Base-by-base conservation (phyloP, 768 basidiomycete species). In the Phylloporus arenicola region DNA sequence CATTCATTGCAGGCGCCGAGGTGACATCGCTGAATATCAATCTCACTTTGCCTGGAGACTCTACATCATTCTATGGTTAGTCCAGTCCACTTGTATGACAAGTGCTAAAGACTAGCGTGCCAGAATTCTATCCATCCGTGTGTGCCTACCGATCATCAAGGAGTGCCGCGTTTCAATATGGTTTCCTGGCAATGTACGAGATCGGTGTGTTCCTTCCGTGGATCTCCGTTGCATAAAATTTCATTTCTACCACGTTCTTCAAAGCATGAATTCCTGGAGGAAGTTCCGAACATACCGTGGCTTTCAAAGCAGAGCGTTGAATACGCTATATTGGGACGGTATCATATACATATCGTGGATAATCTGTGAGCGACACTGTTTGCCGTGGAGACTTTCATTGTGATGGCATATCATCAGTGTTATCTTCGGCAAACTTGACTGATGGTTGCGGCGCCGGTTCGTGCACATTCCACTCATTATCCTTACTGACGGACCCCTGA, bases 321-420 rank as follows among this genome's bases (percentile, higher is more conserved):
- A 47, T 34, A 65, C 58, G 9, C 37, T 64, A 2, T 64, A 64
- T 38, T 58, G 60, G 64, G 64, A 61, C 3, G 64, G 63, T 8
- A 63, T 65, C 35, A 17, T 53, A 45, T 64, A 65, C 16, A 64
- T 64, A 61, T 50, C 45, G 41, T 52, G 58, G 37, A 39, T 58
- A 11, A 65, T 63, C 17, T 2, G 63, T 65, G 25, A 42, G 56
- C 2, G 11, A 30, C 6, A 34, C 13, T 4, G 11, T 48, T 19
- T 8, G 9, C 11, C 11, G 6, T 19, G 6, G 12, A 13, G n/a
- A 11, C 3, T 10, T 38, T 47, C 44, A 54, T 43, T 12, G 16
- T 17, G 46, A 47, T n/a, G n/a, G n/a, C n/a, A 35, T 19, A 29
- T 40, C 0, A 38, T 10, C 7, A 64, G 61, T 48, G 6, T 31